Evolutionary conservation across 1,139 yeast genomes (phyloP), one percentile per base, ranked within the genome.

Genomic region (Lodderomyces oxycetoniae): DNA sequence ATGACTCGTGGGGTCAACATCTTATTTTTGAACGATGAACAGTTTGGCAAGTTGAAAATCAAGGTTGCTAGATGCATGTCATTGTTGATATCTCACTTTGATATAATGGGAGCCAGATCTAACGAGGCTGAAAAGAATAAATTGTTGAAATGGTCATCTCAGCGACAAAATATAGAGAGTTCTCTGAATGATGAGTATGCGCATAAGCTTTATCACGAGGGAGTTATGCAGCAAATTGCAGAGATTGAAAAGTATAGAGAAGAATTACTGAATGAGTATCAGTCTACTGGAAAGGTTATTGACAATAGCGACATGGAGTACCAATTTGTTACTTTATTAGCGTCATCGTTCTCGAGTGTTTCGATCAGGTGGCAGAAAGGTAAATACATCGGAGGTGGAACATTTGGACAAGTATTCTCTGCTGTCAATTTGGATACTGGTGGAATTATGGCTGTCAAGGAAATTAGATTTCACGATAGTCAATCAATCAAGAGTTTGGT

Each of bases 331-430:
- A 77, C 94, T 1, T 77, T 87, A 37, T 69, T 93, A 41, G 95
- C 96, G 0, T 85, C 96, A 0, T 84, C 95, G 0, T 83, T 89
- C 48, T 84, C 95, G 1, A 83, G 89, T 51, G 84, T 89, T 20
- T 83, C 96, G 1, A 88, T 91, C 42, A 79, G 96, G 56, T 91
- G 98, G 98, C 96, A 91, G 56, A 94, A 91, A 61, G 95, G 96
- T 32, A 77, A 83, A 39, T 88, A 79, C 49, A 77, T 91, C 49
- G 98, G 98, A 4, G 94, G 95, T 29, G 98, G 98, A 31, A 79
- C 96, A 0, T 93, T 91, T 67, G 98, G 98, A 8, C 79, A 85
- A 39, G 98, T 91, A 2, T 91, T 75, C 56, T 88, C 94, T 1
- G 95, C 96, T 0, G 84, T 87, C 21, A 88, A 91, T 52, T 71